Conservation (phyloP, 331 rosid genomes). For the Spiraea crenata region DNA sequence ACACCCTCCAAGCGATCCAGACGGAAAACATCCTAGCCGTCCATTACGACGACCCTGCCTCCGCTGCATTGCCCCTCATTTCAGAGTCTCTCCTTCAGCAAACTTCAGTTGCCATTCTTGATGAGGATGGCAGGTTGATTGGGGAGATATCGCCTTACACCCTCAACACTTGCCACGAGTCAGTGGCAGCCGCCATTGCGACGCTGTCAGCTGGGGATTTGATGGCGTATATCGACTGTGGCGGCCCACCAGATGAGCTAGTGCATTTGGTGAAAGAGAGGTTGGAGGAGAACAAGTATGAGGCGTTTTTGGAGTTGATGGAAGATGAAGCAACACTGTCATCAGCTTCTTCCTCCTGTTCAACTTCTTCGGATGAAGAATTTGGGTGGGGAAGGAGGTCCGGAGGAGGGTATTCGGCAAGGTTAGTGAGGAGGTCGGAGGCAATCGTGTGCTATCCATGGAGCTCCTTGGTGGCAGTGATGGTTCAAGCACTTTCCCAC, state of each 20-base stretch:
- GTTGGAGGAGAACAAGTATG: constrained; percentile 42
- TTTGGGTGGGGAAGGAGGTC: constrained; percentile 44
- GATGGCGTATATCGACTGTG: constrained; percentile 61
- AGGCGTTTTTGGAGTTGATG: constrained; percentile 50
- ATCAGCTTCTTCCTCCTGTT: constrained; percentile 54
- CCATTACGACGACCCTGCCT: constrained; percentile 59
- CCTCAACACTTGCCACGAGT: constrained; percentile 60
- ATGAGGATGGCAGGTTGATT: constrained; percentile 39
- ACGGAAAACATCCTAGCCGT: constrained; percentile 38
- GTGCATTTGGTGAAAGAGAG: constrained; percentile 65
- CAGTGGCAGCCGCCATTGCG: constrained; percentile 45
- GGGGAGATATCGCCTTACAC: constrained; percentile 77
- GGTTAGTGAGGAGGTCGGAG: constrained; percentile 59
- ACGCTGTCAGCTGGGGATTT: constrained; percentile 72
- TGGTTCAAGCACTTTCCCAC: constrained; percentile 80
- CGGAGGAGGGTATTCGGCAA: constrained; percentile 55
- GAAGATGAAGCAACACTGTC: constrained; percentile 53
- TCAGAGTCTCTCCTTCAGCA: constrained; percentile 42
- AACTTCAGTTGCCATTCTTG: constrained; percentile 69
- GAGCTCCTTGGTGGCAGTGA: constrained; percentile 86
- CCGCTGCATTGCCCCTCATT: constrained; percentile 57
- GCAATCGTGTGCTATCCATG: constrained; percentile 71
- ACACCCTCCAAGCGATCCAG: constrained; percentile 54
- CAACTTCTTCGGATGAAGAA: constrained; percentile 78
- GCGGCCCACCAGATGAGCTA: constrained; percentile 71